phyloP scores from a whole-genome alignment of 495 filamentous ascomycete species.

The Massariosphaeria phaeospora region DNA sequence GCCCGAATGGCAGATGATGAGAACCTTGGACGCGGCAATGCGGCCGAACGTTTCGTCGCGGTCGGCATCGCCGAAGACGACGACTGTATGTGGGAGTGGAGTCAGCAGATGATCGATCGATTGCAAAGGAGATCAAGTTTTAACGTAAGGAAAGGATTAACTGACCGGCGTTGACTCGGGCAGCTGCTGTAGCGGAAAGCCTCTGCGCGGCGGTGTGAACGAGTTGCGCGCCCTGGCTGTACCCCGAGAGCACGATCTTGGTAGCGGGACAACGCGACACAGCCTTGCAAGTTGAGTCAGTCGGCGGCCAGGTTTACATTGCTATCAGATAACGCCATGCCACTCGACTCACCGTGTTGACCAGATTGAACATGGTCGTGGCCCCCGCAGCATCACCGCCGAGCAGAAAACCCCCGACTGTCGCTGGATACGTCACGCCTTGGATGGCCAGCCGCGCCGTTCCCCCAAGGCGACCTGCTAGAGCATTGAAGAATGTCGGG shows the following conservation, averaged over 20 bases:
- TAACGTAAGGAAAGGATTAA: not conserved
- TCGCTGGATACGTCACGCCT: conserved; percentile 5
- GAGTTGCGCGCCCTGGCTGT: conserved; percentile 10
- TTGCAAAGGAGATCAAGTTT: not conserved
- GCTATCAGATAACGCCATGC: no score
- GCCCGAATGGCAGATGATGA: conserved; percentile 8
- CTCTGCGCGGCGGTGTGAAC: conserved; percentile 2
- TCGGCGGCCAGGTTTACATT: no score
- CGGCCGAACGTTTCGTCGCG: not conserved
- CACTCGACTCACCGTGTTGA: not conserved
- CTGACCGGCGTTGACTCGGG: conserved; percentile 3
- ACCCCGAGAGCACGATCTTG: conserved; percentile 7
- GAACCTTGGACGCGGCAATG: not conserved
- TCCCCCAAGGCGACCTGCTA: not conserved
- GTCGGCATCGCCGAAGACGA: conserved; percentile 2
- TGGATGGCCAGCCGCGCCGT: conserved; percentile 4
- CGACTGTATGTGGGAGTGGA: conserved; percentile 2
- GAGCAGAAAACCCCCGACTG: not conserved
- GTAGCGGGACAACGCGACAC: not conserved
- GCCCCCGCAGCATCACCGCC: conserved; percentile 5
- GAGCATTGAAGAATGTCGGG: conserved; percentile 2
- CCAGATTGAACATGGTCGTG: conserved; percentile 1
- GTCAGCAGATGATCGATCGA: not conserved
- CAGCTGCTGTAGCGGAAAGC: not conserved
- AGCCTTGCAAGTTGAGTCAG: no score